Evolutionary conservation across 345 rosid species (phyloP).

Genomic region (Abelmoschus esculentus): DNA sequence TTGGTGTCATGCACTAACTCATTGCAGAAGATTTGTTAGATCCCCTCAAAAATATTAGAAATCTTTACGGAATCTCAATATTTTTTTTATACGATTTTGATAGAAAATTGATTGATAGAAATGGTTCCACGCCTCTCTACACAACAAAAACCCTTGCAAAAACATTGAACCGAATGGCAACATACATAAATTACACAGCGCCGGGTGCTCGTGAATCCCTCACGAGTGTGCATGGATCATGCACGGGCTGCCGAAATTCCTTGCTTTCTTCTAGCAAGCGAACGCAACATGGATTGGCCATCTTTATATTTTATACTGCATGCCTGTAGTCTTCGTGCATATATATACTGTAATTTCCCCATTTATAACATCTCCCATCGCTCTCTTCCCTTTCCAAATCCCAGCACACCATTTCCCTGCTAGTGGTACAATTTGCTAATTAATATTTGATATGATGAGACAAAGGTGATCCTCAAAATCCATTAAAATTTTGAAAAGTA

Average conservation of each 20-base stretch:
- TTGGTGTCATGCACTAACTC: too few relatives aligned
- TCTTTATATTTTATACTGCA: neutral
- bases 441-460: neutral
- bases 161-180: conserved; percentile 8
- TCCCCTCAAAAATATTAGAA: too few relatives aligned
- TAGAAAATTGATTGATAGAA: neutral
- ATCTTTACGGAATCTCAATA: too few relatives aligned
- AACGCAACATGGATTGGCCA: neutral
- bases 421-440: conserved; percentile 17
- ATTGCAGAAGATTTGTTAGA: too few relatives aligned
- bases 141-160: neutral
- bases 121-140: conserved; percentile 1
- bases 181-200: neutral
- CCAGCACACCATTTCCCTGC: neutral
- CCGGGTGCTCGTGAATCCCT: conserved; percentile 21
- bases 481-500: too few relatives aligned
- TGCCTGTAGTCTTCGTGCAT: neutral
- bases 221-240: conserved; percentile 13
- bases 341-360: neutral
- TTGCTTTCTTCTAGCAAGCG: neutral
- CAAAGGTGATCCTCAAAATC: neutral
- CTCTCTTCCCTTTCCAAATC: conserved; percentile 2
- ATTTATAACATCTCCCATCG: neutral
- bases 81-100: too few relatives aligned
- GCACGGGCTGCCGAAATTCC: conserved; percentile 14